phyloP scores from a whole-genome alignment of 306 rosid genomes.

The Prinsepia uniflora region DNA sequence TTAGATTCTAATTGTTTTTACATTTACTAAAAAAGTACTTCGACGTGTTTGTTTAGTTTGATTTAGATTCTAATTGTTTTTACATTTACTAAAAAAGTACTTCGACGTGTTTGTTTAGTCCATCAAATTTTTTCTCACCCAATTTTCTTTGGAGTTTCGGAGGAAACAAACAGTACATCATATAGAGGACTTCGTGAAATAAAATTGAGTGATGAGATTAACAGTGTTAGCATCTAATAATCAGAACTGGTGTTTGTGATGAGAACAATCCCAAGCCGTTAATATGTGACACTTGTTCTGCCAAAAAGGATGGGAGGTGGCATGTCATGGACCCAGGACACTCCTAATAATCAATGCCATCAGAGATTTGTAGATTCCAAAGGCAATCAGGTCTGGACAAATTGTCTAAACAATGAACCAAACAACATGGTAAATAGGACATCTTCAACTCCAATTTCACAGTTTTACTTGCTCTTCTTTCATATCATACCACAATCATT shows the following conservation, averaged over 20 bases:
- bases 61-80: no score
- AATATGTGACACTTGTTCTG: constrained; percentile 27
- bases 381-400: constrained; percentile 52
- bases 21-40: no score
- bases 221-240: neutral
- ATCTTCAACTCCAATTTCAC: no score
- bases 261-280: constrained; percentile 14
- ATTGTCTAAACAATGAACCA: constrained; percentile 20
- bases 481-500: neutral
- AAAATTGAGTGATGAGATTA: neutral
- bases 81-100: no score
- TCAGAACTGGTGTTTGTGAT: neutral
- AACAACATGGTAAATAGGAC: neutral
- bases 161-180: neutral
- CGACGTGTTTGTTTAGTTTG: no score
- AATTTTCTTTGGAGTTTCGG: constrained; percentile 14
- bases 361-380: constrained; percentile 37
- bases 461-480: neutral
- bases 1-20: no score
- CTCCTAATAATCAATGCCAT: constrained; percentile 14
- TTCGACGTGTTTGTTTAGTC: neutral
- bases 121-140: neutral
- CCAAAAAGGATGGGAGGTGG: neutral
- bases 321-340: constrained; percentile 6
- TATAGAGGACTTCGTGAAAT: no score